Evolutionary conservation across 2,329 filamentous ascomycete species (phyloP), one percentile per base, ranked within the genome.

Genomic region (Gnomoniopsis sp.): DNA sequence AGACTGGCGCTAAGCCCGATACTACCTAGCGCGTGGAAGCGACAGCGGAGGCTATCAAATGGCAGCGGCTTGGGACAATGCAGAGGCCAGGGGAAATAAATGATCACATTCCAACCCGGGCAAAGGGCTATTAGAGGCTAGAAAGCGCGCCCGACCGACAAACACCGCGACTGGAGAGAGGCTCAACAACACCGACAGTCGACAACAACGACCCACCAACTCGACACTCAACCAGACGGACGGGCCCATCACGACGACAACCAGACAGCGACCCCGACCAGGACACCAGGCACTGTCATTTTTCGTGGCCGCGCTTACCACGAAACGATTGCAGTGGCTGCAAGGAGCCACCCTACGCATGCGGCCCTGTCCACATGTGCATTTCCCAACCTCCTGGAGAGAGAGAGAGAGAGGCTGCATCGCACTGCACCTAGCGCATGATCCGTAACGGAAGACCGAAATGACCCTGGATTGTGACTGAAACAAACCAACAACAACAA

Each of bases 381-480:
- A 38, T 26, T 41, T 49, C 26, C 53, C 58, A 51, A 53, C 49
- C 49, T 49, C 54, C 54, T 53, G 48, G 58, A 46, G 49, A 11
- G 11, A 2, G n/a, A 11, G 8, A n/a, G 11, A 11, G 11, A 2
- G n/a, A 11, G 8, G 4, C 34, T 49, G 23, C 23, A 38, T 15
- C 30, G 19, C 26, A n/a, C 52, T 7, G 33, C 53, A 41, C 17
- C 33, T 43, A 44, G 54, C 57, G 58, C 60, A 60, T 62, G 53
- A 60, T 57, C 60, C 47, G 52, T 46, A 49, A 41, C 53, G 23
- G n/a, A 51, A 52, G 19, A 44, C 43, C 43, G 56, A 55, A 34
- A 55, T 52, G 52, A 59, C 46, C 38, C 43, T 55, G 47, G 53
- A 55, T 47, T 53, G 53, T 60, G 57, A 62, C 60, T 60, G 60